These are phyloP conservation scores for Penicillium brevicompactum DNA, from an alignment of 2,329 filamentous ascomycete genomes.

Conservation along the genomic window DNA sequence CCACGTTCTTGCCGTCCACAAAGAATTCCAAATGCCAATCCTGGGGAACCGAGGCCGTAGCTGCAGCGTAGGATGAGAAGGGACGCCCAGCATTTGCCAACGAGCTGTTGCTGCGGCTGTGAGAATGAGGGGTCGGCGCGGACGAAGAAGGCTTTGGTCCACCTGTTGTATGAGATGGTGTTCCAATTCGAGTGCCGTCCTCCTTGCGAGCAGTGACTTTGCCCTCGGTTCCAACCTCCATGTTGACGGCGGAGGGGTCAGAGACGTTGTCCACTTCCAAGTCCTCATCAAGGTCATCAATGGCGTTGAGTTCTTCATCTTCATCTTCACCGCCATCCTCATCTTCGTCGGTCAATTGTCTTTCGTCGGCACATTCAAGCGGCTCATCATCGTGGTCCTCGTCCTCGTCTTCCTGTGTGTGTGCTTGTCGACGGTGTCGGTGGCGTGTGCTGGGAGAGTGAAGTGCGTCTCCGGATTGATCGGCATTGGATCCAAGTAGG, in stretches of 20 bases:
- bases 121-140: constrained; percentile 22
- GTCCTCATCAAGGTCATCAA: constrained; percentile 88
- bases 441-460: constrained; percentile 51
- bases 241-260: constrained; percentile 84
- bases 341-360: constrained; percentile 70
- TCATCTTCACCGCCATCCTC: constrained; percentile 62
- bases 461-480: constrained; percentile 43
- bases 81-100: constrained; percentile 60
- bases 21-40: constrained; percentile 99
- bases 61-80: constrained; percentile 77
- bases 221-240: constrained; percentile 83
- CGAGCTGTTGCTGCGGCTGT: constrained; percentile 38
- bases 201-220: constrained; percentile 91
- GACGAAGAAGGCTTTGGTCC: constrained; percentile 47
- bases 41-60: constrained; percentile 76
- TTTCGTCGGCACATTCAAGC: constrained; percentile 91
- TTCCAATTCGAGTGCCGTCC: constrained; percentile 83
- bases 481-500: constrained; percentile 36
- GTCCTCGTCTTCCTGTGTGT: constrained; percentile 58
- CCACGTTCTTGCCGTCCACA: constrained; percentile 77
- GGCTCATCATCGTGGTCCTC: constrained; percentile 65
- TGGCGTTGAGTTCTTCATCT: constrained; percentile 71
- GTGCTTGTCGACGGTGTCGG: constrained; percentile 64
- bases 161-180: constrained; percentile 67
- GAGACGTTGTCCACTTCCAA: constrained; percentile 73